These are phyloP conservation scores for Albugo candida DNA, from an alignment of 352 stramenopile genomes.

Conservation along the genomic window DNA sequence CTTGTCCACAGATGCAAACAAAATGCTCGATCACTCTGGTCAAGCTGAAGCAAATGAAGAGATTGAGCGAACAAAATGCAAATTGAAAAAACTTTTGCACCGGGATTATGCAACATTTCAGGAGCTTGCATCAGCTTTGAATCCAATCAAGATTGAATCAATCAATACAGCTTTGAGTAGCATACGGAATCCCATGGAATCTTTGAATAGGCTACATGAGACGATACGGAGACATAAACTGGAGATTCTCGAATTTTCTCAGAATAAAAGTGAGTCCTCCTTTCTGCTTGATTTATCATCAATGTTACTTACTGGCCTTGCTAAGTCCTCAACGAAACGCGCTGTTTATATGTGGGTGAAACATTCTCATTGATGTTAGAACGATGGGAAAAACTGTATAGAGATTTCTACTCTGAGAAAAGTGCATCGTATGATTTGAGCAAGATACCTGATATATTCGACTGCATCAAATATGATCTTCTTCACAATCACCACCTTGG, in stretches of 20 bases:
- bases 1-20: constrained; percentile 49
- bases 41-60: constrained; percentile 94
- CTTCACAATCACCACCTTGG: constrained; percentile 91
- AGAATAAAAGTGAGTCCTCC: constrained; percentile 35
- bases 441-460: constrained; percentile 95
- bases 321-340: constrained; percentile 68
- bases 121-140: constrained; percentile 40
- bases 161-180: constrained; percentile 54
- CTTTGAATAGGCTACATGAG: constrained; percentile 43
- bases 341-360: constrained; percentile 88
- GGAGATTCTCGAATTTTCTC: constrained; percentile 53
- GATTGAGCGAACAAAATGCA: constrained; percentile 63
- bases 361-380: constrained; percentile 88
- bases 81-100: constrained; percentile 83
- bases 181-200: constrained; percentile 70
- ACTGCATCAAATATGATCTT: constrained; percentile 96
- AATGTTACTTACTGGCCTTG: constrained; percentile 33
- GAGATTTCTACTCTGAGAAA: constrained; percentile 87
- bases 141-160: constrained; percentile 51
- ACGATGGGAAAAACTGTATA: constrained; percentile 86
- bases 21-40: constrained; percentile 97
- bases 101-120: constrained; percentile 47
- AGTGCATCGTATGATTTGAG: constrained; percentile 85
- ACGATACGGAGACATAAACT: constrained; percentile 50
- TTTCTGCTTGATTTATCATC: constrained; percentile 5